Percentiles rank a stretch among this genome's conserved stretches.
Evolutionary conservation across 495 filamentous ascomycete genomes (phyloP).

Genomic region (Annulohypoxylon nitens): DNA sequence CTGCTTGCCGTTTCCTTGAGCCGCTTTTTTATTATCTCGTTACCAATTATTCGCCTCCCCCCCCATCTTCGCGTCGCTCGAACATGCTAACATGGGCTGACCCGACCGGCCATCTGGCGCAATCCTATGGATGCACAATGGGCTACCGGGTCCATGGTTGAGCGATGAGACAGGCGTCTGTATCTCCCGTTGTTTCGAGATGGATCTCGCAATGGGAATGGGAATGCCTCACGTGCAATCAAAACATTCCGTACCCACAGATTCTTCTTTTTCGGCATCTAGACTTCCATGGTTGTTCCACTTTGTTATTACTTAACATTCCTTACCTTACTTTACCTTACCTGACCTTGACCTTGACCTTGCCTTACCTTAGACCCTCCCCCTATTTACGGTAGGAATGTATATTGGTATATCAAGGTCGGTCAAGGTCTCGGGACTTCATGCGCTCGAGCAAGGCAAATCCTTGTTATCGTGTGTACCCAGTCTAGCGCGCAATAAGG

Average conservation of each 20-base stretch:
- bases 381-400: neutral
- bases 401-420: constrained; percentile 5
- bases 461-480: constrained; percentile 23
- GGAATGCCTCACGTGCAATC: neutral
- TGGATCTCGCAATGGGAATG: no score
- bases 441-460: constrained; percentile 23
- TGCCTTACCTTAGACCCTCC: neutral
- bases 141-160: constrained; percentile 6
- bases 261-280: constrained; percentile 1
- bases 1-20: constrained; percentile 19
- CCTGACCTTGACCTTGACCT: neutral
- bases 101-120: neutral
- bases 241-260: neutral
- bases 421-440: constrained; percentile 32
- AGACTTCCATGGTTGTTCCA: neutral
- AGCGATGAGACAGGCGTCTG: constrained; percentile 10
- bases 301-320: neutral
- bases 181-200: neutral
- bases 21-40: neutral
- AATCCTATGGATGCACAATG: neutral
- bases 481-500: constrained; percentile 8
- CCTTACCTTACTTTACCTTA: neutral
- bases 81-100: constrained; percentile 4
- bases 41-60: neutral
- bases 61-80: neutral